Percentiles rank a stretch among this genome's conserved stretches.
These are phyloP conservation scores for Aspergillus udagawae DNA, from an alignment of 2,329 filamentous ascomycete genomes.

Conservation along the genomic window DNA sequence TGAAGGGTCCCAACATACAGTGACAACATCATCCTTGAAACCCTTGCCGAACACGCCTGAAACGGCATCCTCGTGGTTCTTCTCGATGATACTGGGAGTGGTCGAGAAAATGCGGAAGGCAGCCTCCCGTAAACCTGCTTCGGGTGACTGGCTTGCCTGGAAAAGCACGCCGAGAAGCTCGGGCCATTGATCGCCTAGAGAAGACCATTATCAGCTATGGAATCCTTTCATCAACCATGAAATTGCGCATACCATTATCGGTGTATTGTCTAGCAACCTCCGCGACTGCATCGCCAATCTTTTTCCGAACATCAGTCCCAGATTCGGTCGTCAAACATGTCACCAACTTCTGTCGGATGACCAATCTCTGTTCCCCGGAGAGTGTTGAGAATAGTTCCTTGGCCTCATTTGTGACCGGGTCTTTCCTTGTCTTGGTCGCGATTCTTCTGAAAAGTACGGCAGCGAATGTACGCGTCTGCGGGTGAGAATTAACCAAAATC, in stretches of 20 bases:
- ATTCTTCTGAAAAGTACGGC: slow-evolving; percentile 94
- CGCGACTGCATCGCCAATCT: slow-evolving; percentile 95
- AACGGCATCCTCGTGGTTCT: slow-evolving; percentile 89
- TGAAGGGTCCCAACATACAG: slow-evolving; percentile 49
- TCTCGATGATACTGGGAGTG: slow-evolving; percentile 92
- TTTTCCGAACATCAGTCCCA: slow-evolving; percentile 75
- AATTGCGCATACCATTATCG: slow-evolving; percentile 67
- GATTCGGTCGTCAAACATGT: slow-evolving; percentile 70
- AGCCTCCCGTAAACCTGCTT: slow-evolving; percentile 80
- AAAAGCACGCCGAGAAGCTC: slow-evolving; percentile 84
- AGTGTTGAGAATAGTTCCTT: slow-evolving; percentile 85
- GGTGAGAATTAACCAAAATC: neutral
- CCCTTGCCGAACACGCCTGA: slow-evolving; percentile 83
- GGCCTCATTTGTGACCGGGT: slow-evolving; percentile 60
- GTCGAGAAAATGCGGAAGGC: slow-evolving; percentile 94
- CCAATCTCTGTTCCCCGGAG: slow-evolving; percentile 65
- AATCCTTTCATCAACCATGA: neutral
- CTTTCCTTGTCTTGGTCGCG: slow-evolving; percentile 81
- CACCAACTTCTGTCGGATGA: slow-evolving; percentile 80
- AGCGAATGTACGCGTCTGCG: slow-evolving; percentile 80
- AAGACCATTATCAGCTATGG: slow-evolving; percentile 10
- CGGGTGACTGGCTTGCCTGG: slow-evolving; percentile 80
- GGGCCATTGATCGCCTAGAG: slow-evolving; percentile 75
- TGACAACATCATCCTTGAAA: slow-evolving; percentile 81
- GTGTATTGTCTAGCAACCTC: slow-evolving; percentile 94